These are phyloP conservation scores for Tarenaya hassleriana DNA, from an alignment of 345 rosid species.

Conservation along the genomic window DNA sequence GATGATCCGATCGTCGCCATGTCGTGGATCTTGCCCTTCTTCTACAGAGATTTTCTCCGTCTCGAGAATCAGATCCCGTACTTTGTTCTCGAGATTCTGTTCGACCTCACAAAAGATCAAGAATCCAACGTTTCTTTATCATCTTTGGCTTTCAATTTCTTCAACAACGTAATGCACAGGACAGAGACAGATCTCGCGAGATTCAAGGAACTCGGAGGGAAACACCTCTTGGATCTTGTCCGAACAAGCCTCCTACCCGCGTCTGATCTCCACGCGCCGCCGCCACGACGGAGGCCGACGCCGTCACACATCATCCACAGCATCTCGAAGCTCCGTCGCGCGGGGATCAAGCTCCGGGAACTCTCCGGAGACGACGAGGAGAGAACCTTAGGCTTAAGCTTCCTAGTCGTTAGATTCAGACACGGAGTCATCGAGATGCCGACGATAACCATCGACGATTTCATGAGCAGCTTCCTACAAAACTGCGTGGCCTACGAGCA, in stretches of 20 bases:
- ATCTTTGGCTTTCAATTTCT: conserved; percentile 49
- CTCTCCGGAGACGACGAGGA: conserved; percentile 23
- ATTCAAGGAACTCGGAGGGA: conserved; percentile 27
- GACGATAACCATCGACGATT: conserved; percentile 54
- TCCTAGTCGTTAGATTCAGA: conserved; percentile 51
- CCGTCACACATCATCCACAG: conserved; percentile 45
- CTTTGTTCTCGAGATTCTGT: conserved; percentile 54
- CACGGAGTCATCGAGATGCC: conserved; percentile 69
- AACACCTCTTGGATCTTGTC: conserved; percentile 68
- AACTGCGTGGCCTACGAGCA: conserved; percentile 85
- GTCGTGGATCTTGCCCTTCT: conserved; percentile 68
- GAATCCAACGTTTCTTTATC: conserved; percentile 34
- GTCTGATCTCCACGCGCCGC: conserved; percentile 11
- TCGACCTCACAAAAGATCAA: conserved; percentile 31
- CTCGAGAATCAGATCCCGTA: conserved; percentile 60
- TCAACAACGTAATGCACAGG: conserved; percentile 45
- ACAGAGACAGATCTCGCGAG: conserved; percentile 30
- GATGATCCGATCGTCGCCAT: conserved; percentile 68
- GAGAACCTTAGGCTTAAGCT: too few species aligned
- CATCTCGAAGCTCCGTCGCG: conserved; percentile 58
- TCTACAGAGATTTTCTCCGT: conserved; percentile 48
- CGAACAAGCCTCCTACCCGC: conserved; percentile 42
- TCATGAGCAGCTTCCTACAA: conserved; percentile 53
- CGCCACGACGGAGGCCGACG: conserved; percentile 7
- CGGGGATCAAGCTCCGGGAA: conserved; percentile 46